Conservation (phyloP, 495 filamentous ascomycete species). For the Tuber umbilicatum region DNA sequence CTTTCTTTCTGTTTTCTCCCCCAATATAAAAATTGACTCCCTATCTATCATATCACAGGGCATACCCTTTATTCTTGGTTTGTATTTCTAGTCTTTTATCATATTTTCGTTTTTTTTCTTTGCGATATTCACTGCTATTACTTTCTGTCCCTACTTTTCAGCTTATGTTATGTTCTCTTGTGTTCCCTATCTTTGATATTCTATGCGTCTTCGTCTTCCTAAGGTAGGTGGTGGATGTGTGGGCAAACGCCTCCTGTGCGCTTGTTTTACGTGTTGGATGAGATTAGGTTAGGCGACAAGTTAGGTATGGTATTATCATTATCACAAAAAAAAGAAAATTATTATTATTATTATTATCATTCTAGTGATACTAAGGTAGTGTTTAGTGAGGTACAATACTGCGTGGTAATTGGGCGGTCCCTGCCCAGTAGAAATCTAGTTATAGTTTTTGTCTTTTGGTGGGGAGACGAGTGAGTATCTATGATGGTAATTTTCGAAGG, state of each 20-base stretch:
- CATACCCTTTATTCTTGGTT: background rate
- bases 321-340: background rate
- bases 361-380: background rate
- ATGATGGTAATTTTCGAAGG: background rate
- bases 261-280: background rate
- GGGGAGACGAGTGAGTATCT: background rate
- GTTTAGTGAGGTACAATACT: background rate
- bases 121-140: background rate
- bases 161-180: background rate
- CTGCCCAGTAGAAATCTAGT: background rate
- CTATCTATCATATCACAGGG: background rate
- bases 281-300: background rate
- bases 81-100: background rate
- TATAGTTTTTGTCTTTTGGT: background rate
- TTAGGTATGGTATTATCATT: background rate
- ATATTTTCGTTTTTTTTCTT: background rate
- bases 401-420: background rate
- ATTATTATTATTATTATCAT: background rate
- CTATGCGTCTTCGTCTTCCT: background rate
- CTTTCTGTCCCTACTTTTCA: background rate
- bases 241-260: background rate
- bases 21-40: background rate
- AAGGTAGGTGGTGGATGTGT: background rate
- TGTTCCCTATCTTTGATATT: background rate
- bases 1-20: background rate